Conservation (phyloP, 352 stramenopile genomes). For the Pythium biforme region DNA sequence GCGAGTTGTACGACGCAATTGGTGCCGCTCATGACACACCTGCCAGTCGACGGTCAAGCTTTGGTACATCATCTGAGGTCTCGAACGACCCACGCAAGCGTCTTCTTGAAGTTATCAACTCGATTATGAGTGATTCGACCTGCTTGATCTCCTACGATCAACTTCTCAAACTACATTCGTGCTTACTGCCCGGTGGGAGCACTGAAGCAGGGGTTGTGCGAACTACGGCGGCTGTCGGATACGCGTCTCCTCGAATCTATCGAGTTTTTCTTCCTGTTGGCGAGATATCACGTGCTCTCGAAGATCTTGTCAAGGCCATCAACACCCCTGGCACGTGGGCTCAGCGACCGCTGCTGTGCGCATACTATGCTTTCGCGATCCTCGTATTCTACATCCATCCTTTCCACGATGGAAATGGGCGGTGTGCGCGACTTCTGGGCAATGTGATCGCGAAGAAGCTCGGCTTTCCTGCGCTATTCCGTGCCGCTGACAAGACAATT, state of each 20-base stretch:
- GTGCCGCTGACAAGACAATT: constrained; percentile 79
- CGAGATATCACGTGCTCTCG: constrained; percentile 52
- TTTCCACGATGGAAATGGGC: constrained; percentile 84
- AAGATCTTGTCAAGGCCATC: constrained; percentile 42
- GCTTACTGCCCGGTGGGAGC: constrained; percentile 43
- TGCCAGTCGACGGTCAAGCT: constrained; percentile 12
- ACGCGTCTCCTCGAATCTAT: constrained; percentile 77
- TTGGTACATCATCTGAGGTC: neutral
- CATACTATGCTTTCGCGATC: constrained; percentile 78
- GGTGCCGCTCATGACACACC: constrained; percentile 52
- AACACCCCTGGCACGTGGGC: constrained; percentile 45
- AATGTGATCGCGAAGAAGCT: constrained; percentile 79
- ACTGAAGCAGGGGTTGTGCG: constrained; percentile 52
- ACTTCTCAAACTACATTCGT: constrained; percentile 55
- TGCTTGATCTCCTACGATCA: constrained; percentile 58
- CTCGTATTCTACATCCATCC: constrained; percentile 85
- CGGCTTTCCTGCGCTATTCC: constrained; percentile 57
- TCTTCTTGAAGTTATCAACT: constrained; percentile 62
- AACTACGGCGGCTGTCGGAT: constrained; percentile 62
- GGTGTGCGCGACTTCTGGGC: constrained; percentile 64
- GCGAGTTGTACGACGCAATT: constrained; percentile 75
- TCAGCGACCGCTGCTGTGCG: constrained; percentile 55
- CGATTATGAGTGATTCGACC: constrained; percentile 56
- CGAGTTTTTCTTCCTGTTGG: constrained; percentile 70
- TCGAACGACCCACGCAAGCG: constrained; percentile 33